Evolutionary conservation across 2,329 filamentous ascomycete genomes (phyloP).

Genomic region (Lecanoromycetidae sp.): DNA sequence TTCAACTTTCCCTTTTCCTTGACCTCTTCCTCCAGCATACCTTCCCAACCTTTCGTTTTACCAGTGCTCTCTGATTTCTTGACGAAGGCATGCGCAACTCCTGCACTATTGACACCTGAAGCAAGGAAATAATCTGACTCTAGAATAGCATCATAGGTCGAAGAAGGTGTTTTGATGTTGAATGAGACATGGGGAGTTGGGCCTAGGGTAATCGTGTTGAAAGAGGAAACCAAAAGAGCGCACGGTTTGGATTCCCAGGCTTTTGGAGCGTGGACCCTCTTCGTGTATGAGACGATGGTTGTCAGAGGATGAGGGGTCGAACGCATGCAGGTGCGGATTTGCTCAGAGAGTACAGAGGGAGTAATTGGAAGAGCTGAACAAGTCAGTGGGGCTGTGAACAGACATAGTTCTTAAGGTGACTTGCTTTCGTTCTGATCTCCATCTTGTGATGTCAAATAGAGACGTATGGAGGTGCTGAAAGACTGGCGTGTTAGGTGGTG

Average conservation of each 20-base stretch:
- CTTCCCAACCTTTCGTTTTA: neutral
- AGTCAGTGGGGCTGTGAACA: neutral
- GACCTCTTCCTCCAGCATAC: neutral
- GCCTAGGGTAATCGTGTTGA: conserved; percentile 45
- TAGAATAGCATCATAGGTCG: conserved; percentile 42
- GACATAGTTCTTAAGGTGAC: neutral
- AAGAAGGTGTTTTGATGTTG: conserved; percentile 46
- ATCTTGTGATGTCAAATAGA: too few relatives aligned
- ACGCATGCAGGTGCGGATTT: conserved; percentile 29
- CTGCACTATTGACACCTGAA: conserved; percentile 24
- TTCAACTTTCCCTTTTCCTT: conserved; percentile 4
- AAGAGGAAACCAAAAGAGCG: conserved; percentile 50
- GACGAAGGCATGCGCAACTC: conserved; percentile 20
- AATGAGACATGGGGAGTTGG: conserved; percentile 48
- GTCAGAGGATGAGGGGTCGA: conserved; percentile 45
- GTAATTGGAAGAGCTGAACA: neutral
- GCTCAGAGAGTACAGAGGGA: neutral
- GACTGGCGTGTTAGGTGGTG: too few relatives aligned
- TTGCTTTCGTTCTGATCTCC: too few relatives aligned
- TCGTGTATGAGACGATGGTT: conserved; percentile 11
- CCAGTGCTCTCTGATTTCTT: neutral
- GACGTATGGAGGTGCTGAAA: too few relatives aligned
- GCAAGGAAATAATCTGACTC: conserved; percentile 36
- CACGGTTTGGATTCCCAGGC: conserved; percentile 28
- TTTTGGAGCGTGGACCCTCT: neutral